Evolutionary conservation across 768 basidiomycete genomes (phyloP).

Genomic region (Lyophyllum decastes): DNA sequence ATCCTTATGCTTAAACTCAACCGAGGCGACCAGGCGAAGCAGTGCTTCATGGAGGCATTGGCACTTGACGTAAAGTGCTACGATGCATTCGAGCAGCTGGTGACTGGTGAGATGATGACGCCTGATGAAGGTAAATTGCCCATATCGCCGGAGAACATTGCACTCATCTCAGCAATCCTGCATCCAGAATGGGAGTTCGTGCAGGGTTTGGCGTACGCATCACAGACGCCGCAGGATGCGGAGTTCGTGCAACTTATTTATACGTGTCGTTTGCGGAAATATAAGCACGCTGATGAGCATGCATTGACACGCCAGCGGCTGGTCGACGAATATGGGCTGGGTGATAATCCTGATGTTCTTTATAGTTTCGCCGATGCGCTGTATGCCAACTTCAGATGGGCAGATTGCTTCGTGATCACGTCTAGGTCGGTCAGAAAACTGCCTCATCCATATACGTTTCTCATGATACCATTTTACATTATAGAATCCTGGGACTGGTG

Average conservation of each 20-base stretch:
- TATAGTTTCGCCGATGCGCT: conserved; percentile 90
- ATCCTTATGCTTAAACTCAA: conserved; percentile 93
- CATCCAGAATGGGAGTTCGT: conserved; percentile 93
- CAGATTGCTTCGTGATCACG: conserved; percentile 91
- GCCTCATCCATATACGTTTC: background rate
- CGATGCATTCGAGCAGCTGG: conserved; percentile 88
- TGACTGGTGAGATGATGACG: conserved; percentile 95
- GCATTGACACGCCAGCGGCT: conserved; percentile 76
- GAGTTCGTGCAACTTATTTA: conserved; percentile 94
- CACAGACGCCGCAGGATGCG: conserved; percentile 86
- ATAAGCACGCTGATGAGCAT: conserved; percentile 83
- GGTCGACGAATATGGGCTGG: conserved; percentile 79
- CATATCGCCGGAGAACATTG: background rate
- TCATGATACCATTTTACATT: background rate
- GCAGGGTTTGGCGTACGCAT: conserved; percentile 75
- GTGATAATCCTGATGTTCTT: conserved; percentile 91
- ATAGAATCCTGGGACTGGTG: conserved; percentile 83
- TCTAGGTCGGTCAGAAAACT: conserved; percentile 49
- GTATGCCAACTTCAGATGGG: conserved; percentile 88
- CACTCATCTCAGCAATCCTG: background rate
- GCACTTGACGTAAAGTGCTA: conserved; percentile 96
- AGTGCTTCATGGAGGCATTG: conserved; percentile 95
- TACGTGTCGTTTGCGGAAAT: conserved; percentile 87
- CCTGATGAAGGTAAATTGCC: conserved; percentile 85
- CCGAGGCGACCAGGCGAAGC: conserved; percentile 87